Evolutionary conservation across 257 asterid genomes (phyloP).

Genomic region (Ocimum tenuiflorum): DNA sequence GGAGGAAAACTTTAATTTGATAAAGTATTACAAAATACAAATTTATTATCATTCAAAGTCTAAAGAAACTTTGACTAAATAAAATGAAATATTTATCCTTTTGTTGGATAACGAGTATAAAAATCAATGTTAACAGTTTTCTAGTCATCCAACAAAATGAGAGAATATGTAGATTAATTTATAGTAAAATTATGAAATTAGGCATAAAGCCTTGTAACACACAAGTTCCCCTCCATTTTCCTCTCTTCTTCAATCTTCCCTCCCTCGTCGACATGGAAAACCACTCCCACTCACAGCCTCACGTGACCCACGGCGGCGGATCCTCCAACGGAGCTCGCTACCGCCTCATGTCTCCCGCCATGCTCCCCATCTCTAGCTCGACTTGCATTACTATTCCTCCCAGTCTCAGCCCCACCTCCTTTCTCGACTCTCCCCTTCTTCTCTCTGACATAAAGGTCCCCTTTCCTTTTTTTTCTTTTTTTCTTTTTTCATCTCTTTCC

Average conservation of each 20-base stretch:
- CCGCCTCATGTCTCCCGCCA: conserved; percentile 88
- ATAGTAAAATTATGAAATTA: too few species aligned
- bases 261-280: conserved; percentile 35
- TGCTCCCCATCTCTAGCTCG: conserved; percentile 97
- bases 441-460: conserved; percentile 84
- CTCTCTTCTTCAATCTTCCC: conserved; percentile 10
- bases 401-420: conserved; percentile 89
- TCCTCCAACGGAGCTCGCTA: conserved; percentile 60
- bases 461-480: not conserved
- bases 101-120: too few species aligned
- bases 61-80: too few species aligned
- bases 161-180: too few species aligned
- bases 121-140: too few species aligned
- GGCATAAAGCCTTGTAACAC: too few species aligned
- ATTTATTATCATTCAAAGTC: too few species aligned
- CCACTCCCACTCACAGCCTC: conserved; percentile 27
- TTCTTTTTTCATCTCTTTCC: not conserved
- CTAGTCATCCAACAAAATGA: too few species aligned
- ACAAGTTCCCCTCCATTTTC: conserved; percentile 15
- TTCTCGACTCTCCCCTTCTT: conserved; percentile 91
- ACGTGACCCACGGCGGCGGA: conserved; percentile 34
- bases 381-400: conserved; percentile 79
- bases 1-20: too few species aligned
- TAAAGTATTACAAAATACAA: too few species aligned
- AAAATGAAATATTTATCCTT: too few species aligned